phyloP scores from a whole-genome alignment of 768 basidiomycete species.

The Naganishia randhawae region DNA sequence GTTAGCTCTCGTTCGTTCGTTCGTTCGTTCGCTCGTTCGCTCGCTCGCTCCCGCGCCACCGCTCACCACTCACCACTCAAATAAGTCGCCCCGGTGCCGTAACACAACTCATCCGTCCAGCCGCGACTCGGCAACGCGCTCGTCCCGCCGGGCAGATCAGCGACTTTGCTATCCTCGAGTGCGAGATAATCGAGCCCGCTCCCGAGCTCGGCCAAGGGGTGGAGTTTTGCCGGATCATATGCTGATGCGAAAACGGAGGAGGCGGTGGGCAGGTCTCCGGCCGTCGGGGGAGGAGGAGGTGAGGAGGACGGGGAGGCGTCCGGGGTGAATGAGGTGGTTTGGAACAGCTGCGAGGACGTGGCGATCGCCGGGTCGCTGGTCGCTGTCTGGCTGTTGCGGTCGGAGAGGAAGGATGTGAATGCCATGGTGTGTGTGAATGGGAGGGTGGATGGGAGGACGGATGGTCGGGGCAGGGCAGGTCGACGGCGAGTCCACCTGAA shows the following conservation, averaged over 20 bases:
- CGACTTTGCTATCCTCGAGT: constrained; percentile 94
- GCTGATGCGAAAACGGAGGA: constrained; percentile 79
- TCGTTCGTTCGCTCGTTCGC: neutral
- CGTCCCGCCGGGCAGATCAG: constrained; percentile 77
- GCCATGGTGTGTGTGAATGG: constrained; percentile 22
- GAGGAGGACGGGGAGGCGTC: constrained; percentile 30
- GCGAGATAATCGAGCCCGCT: constrained; percentile 92
- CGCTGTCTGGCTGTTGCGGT: constrained; percentile 10
- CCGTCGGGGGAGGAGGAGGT: constrained; percentile 22
- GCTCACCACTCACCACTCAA: constrained; percentile 71
- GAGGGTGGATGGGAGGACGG: neutral
- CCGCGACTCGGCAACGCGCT: constrained; percentile 92
- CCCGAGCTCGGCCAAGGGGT: constrained; percentile 86
- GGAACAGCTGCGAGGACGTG: constrained; percentile 41
- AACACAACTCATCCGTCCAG: constrained; percentile 98
- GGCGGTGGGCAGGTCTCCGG: constrained; percentile 62
- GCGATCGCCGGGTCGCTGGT: constrained; percentile 30
- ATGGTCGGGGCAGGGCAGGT: too few species aligned
- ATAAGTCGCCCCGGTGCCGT: constrained; percentile 98
- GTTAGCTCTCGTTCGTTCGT: constrained; percentile 49
- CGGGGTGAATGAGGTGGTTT: constrained; percentile 40
- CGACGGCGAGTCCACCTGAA: too few species aligned
- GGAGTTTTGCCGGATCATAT: constrained; percentile 86
- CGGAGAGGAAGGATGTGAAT: constrained; percentile 29
- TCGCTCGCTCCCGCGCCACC: neutral